Conservation (phyloP, 108 stramenopile genomes). For the Conticribra weissflogii region DNA sequence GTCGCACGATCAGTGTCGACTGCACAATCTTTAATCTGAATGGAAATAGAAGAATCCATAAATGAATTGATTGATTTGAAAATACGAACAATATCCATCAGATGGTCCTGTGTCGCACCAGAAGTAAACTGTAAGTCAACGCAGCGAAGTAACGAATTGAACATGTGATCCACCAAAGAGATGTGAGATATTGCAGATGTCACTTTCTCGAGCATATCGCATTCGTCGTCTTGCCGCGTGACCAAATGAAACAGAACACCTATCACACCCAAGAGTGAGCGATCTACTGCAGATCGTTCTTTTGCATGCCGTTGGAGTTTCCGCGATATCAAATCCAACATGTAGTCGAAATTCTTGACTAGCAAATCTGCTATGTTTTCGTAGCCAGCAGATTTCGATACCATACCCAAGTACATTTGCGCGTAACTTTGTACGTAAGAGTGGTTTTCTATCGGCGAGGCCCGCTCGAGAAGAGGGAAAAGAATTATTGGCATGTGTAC, state of each 20-base stretch:
- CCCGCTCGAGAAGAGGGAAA: slow-evolving; percentile 50
- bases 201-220: background rate
- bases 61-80: slow-evolving; percentile 38
- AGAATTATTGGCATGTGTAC: slow-evolving; percentile 41
- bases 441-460: slow-evolving; percentile 44
- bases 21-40: too few species aligned
- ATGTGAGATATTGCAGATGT: slow-evolving; percentile 13
- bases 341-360: slow-evolving; percentile 51
- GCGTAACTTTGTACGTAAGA: slow-evolving; percentile 38
- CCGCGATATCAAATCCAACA: slow-evolving; percentile 42
- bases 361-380: slow-evolving; percentile 29
- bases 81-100: slow-evolving; percentile 30
- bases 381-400: slow-evolving; percentile 23
- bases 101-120: slow-evolving; percentile 3
- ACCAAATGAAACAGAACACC: slow-evolving; percentile 30
- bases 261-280: slow-evolving; percentile 42
- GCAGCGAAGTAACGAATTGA: slow-evolving; percentile 32
- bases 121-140: slow-evolving; percentile 23
- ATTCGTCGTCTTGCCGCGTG: slow-evolving; percentile 6
- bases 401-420: slow-evolving; percentile 14
- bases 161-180: slow-evolving; percentile 27
- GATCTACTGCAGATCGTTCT: slow-evolving; percentile 21
- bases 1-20: too few species aligned
- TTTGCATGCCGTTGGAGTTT: slow-evolving; percentile 31
- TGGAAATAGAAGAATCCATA: slow-evolving; percentile 25